These are phyloP conservation scores for Trichopus zeylanicus DNA, from an alignment of 116 monocot species.

Conservation along the genomic window DNA sequence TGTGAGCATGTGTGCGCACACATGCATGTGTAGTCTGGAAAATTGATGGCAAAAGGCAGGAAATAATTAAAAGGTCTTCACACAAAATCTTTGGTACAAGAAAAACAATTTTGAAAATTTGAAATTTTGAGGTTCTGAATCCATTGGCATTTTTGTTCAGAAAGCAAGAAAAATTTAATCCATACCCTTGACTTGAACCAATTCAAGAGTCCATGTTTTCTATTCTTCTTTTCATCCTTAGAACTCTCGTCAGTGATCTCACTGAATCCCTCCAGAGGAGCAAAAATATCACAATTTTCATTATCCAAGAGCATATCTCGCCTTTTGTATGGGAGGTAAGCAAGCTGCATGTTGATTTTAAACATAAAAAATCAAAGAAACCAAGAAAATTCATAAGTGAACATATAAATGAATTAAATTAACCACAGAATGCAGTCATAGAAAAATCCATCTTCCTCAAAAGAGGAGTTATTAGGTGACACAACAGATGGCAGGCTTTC, in stretches of 20 bases:
- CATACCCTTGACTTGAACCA: conserved; percentile 86
- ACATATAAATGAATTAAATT: background rate
- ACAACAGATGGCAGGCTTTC: too few species aligned
- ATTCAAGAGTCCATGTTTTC: conserved; percentile 75
- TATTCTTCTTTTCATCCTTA: conserved; percentile 70
- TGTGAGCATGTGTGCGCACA: too few species aligned
- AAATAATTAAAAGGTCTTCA: too few species aligned
- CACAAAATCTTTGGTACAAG: background rate
- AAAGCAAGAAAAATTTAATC: background rate
- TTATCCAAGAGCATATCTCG: conserved; percentile 71
- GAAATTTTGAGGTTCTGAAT: conserved; percentile 4
- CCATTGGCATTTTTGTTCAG: background rate
- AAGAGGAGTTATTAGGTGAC: too few species aligned
- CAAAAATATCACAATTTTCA: conserved; percentile 54
- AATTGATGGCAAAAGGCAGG: too few species aligned
- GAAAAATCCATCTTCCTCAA: too few species aligned
- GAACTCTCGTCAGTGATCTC: conserved; percentile 52
- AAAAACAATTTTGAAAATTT: background rate
- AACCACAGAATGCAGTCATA: too few species aligned
- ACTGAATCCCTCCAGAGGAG: conserved; percentile 49
- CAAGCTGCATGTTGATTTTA: conserved; percentile 57
- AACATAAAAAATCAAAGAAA: background rate
- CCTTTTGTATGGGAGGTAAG: conserved; percentile 91
- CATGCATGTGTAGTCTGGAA: too few species aligned
- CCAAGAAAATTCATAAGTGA: background rate